Base-by-base conservation (phyloP, 345 rosid species). In the Acer campestre region DNA sequence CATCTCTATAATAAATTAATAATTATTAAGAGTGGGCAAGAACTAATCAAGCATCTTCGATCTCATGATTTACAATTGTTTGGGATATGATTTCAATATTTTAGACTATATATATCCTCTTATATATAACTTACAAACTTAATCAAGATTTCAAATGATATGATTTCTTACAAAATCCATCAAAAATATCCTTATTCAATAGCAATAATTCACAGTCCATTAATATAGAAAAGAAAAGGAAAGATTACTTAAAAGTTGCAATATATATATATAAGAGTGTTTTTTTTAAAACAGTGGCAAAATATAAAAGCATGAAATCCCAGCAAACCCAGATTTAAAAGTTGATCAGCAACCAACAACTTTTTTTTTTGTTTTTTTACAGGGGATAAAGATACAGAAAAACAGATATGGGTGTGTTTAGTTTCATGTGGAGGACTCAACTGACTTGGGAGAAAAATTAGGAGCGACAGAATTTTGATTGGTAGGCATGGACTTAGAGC, bases 401-500 rank as follows among this genome's bases (percentile, higher is more conserved):
- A 59, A 25, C 7, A 59, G 5, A 55, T 2, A 10, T 0, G 4
- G 13, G 10, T 17, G 25, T 7, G 46, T 42, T 31, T 35, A 35
- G 46, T 59, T 6, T 77, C 46, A 77, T 7, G 80, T 44, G 31
- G 80, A 25, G 31, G 79, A 76, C 29, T 79, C 78, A 0, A 53
- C 66, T 9, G 90, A 82, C 67, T 74, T 80, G 35, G 85, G 84
- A 25, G 90, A 82, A 10, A 82, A 46, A 35, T 35, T 35, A 68
- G 84, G 73, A 70, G 75, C 75, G 55, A 29, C 72, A 12, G 72
- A 65, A 3, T n/a, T 18, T 22, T 75, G 49, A 35, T 83, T 65
- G 25, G 88, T 31, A 0, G 93, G 91, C 90, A 88, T 81, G 68
- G 96, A 91, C 8, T 88, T 86, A 0, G 93, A 90, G 59, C 91